Base-by-base conservation (phyloP, 1,139 yeast genomes). In the Pichia sp. region DNA sequence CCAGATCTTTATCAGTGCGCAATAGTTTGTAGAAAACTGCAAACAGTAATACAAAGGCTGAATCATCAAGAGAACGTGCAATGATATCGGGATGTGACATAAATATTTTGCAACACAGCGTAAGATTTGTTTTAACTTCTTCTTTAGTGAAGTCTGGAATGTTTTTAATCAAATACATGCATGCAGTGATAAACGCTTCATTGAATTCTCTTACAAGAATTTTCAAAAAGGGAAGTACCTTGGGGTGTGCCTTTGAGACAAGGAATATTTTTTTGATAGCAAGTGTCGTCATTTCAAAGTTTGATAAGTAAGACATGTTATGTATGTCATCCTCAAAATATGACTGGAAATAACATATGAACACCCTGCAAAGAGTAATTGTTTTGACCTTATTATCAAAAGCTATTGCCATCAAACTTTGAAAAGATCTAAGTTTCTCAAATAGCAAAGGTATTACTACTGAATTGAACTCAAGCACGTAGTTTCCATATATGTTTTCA, bases 371-470 rank as follows among this genome's bases (percentile, higher is more conserved):
- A 11, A 58, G 7, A 6, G 38, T 47, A 8, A 42, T 29, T 4
- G 50, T 43, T 38, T 50, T 52, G 15, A 15, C 31, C 0, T 23
- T 32, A 15, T 55, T 47, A 13, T 47, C 34, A 30, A 60, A 32
- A 2, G 59, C 8, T 7, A 52, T 41, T 1, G 51, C 43, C 4
- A 60, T 34, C 10, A 52, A 42, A 13, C 54, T 54, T n/a, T 67
- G 59, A 52, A 67, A 68, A 3, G 59, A 61, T 16, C 58, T 58
- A 19, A 70, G 40, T 51, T 69, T 71, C 0, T 54, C 43, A 23
- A 68, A 32, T 0, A 70, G 61, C 3, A 60, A 59, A 34, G 68
- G 73, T 19, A 62, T 64, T 11, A 66, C 43, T 52, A 65, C 13
- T 2, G 36, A 11, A 13, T 57, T 49, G 40, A 57, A 57, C 38